Base-by-base conservation (phyloP, 2,329 filamentous ascomycete genomes). In the Stemphylium vesicarium region DNA sequence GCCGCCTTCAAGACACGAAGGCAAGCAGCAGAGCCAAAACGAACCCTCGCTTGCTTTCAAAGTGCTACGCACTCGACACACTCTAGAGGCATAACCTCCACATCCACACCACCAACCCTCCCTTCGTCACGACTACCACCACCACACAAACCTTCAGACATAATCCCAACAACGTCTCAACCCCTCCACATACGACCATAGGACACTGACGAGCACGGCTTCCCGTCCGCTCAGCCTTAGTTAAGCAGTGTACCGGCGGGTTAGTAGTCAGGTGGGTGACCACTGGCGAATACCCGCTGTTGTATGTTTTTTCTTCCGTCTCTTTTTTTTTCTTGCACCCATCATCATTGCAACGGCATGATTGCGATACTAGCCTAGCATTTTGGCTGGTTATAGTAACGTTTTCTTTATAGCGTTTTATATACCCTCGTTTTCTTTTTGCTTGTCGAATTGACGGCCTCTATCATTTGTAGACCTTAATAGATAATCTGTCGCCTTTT, bases 181-280 rank as follows among this genome's bases (percentile, higher is more conserved):
- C 4, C 31, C 43, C 7, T 18, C 12, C 43, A 46, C 33, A 46
- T 37, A 46, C 43, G 43, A 35, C 43, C 43, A 46, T 31, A 46
- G 43, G 24, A 37, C 22, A 46, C 31, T 44, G 9, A 15, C 9
- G 2, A 31, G 3, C 39, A 41, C n/a, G 31, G 41, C 31, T 44
- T 20, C 31, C 24, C 31, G 31, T 44, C 41, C 31, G 41, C n/a
- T 42, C 26, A 26, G 22, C 12, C 40, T n/a, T 32, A 16, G n/a
- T 31, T 32, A 45, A 36, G n/a, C 42, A 35, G 32, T 39, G 37
- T 39, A 39, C 37, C 37, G 37, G 37, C 37, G 37, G 18, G 22
- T 18, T 44, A 44, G 31, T 44, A 44, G 41, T 44, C 18, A 44
- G 31, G 41, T 44, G 41, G 29, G 16, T 24, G 41, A 35, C 41